Conservation (phyloP, 305 asterid species). For the Stenogyne calaminthoides region DNA sequence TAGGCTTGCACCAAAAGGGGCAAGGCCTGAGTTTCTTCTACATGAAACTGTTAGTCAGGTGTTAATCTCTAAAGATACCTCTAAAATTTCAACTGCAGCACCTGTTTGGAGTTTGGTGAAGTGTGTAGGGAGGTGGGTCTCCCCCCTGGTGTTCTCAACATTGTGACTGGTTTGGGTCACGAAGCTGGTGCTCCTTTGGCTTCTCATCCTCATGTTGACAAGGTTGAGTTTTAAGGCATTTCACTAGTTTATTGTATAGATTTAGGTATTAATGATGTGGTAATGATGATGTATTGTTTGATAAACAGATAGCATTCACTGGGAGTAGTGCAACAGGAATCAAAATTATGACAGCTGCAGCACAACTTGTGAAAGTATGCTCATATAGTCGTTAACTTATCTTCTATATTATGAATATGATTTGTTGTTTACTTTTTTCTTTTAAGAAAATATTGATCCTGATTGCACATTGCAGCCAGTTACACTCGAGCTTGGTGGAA, state of each 20-base stretch:
- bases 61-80: conserved; percentile 16
- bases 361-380: conserved; percentile 83
- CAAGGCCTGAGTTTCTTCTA: not conserved
- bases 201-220: conserved; percentile 95
- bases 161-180: conserved; percentile 88
- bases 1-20: conserved; percentile 6
- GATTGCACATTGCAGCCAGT: conserved; percentile 79
- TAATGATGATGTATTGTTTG: conserved; percentile 27
- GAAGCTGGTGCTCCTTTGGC: conserved; percentile 98
- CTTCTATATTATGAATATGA: not conserved
- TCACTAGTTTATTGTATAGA: not conserved
- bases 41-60: not conserved
- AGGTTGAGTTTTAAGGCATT: conserved; percentile 50
- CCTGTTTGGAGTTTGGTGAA: conserved; percentile 96
- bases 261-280: conserved; percentile 4
- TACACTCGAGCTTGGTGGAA: conserved; percentile 96
- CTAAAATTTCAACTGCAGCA: conserved; percentile 47
- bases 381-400: conserved; percentile 1
- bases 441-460: conserved; percentile 8
- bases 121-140: conserved; percentile 89
- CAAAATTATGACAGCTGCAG: conserved; percentile 94
- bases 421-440: not conserved
- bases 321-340: conserved; percentile 90
- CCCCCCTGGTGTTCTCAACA: conserved; percentile 87
- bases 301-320: conserved; percentile 85